Conservation (phyloP, 129 eudicot species). For the Ambrosia artemisiifolia region DNA sequence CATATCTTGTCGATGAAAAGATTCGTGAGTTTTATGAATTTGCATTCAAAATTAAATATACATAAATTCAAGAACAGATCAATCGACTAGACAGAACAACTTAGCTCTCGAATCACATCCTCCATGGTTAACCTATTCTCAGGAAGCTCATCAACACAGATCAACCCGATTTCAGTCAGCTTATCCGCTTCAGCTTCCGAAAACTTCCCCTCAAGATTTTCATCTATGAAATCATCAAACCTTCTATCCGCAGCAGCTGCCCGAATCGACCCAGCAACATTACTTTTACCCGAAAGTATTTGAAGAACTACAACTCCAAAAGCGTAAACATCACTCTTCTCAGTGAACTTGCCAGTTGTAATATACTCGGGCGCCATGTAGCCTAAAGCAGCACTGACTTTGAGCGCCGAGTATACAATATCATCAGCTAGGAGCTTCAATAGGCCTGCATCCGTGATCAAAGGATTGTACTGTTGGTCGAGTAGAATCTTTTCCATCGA, state of each 20-base stretch:
- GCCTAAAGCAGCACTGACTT: conserved; percentile 89
- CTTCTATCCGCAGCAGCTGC: conserved; percentile 55
- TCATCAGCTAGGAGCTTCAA: conserved; percentile 87
- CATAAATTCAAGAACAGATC: conserved; percentile 8
- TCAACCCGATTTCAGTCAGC: conserved; percentile 48
- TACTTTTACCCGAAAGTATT: conserved; percentile 62
- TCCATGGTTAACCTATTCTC: conserved; percentile 64
- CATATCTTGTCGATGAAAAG: no score
- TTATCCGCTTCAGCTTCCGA: conserved; percentile 43
- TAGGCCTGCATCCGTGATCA: conserved; percentile 72
- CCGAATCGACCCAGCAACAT: conserved; percentile 35
- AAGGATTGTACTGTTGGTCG: conserved; percentile 59
- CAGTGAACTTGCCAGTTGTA: conserved; percentile 83
- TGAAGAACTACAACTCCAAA: conserved; percentile 82
- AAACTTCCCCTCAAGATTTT: conserved; percentile 49
- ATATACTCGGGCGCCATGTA: conserved; percentile 95
- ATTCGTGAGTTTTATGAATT: background rate
- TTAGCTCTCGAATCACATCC: conserved; percentile 47
- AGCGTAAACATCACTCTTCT: conserved; percentile 88
- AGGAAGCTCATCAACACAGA: conserved; percentile 65
- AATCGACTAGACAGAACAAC: conserved; percentile 13
- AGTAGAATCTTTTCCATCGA: conserved; percentile 70
- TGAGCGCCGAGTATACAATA: conserved; percentile 77
- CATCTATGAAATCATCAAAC: conserved; percentile 52
- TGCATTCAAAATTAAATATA: conserved; percentile 13